These are phyloP conservation scores for Fusarium zealandicum DNA, from an alignment of 2,329 filamentous ascomycete genomes.

Conservation along the genomic window DNA sequence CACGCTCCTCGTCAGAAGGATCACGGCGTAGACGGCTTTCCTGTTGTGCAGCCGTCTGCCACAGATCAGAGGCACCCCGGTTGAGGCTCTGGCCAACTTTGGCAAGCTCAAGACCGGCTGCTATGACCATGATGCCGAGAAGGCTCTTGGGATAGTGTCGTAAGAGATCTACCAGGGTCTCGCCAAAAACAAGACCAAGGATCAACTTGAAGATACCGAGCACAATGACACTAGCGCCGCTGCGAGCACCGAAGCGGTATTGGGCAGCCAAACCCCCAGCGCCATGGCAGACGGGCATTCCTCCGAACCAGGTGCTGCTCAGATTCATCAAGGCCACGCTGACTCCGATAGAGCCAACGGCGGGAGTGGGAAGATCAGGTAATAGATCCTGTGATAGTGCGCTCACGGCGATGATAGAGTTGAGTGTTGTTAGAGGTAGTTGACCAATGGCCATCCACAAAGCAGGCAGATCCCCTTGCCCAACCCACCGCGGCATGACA, in stretches of 20 bases:
- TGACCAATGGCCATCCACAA: conserved; percentile 78
- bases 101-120: conserved; percentile 85
- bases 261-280: conserved; percentile 91
- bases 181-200: conserved; percentile 77
- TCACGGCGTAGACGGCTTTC: conserved; percentile 55
- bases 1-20: conserved; percentile 71
- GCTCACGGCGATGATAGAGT: conserved; percentile 88
- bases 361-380: conserved; percentile 70
- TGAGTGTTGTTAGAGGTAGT: conserved; percentile 88
- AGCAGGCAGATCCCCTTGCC: conserved; percentile 43
- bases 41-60: conserved; percentile 59
- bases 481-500: conserved; percentile 46
- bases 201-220: conserved; percentile 79
- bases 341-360: conserved; percentile 78
- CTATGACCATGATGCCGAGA: conserved; percentile 87
- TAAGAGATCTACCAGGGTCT: conserved; percentile 75
- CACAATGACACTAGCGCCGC: conserved; percentile 81
- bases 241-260: conserved; percentile 88
- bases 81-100: conserved; percentile 87
- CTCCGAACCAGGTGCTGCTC: conserved; percentile 86
- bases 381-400: conserved; percentile 81
- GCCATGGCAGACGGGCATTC: conserved; percentile 95
- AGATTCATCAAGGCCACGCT: conserved; percentile 88
- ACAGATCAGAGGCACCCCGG: conserved; percentile 67
- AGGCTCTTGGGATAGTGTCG: conserved; percentile 76